Base-by-base conservation (phyloP, 805 yeast species). In the Wickerhamomyces chaumierensis region DNA sequence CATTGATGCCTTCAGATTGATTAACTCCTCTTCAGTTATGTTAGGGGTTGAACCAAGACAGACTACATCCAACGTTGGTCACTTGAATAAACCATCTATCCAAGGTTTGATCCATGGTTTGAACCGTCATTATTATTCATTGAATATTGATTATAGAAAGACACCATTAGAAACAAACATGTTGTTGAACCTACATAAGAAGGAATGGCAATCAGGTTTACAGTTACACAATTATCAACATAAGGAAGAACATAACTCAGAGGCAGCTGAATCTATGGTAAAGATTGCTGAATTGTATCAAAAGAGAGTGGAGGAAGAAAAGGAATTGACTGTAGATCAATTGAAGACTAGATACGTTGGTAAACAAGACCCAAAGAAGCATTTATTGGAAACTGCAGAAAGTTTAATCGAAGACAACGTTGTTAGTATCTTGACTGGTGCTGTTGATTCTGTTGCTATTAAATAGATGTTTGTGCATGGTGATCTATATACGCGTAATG, bases 351-450 rank as follows among this genome's bases (percentile, higher is more conserved):
- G 98, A 57, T 94, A 90, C 55, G 96, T 92, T 29, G 99, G 99
- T 51, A 88, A 86, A 58, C 96, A 90, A 63, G 98, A 92, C 61
- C 99, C 99, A 33, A 92, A 94, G 76, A 92, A 90, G 66, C 99
- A 92, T 66, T 69, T 92, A 52, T 73, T 81, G 36, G 96, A 85
- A 46, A 83, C 94, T 1, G 94, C 95, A 11, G 94, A 85, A 48
- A 67, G 69, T 43, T 68, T 85, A 38, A 75, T 94, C 51, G 98
- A 92, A 61, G 92, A 85, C 38, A 94, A 92, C 57, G 79, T 92
- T 36, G 86, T 85, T 12, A 77, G 94, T 27, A 72, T 90, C 46
- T 68, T 88, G 55, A 84, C 95, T 14, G 84, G 96, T 36, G 83
- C 82, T 60, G 88, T 92, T 33, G 88, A 92, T 60, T 75, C 90